Evolutionary conservation across 2,329 filamentous ascomycete genomes (phyloP).

Genomic region (Fusarium coicis): DNA sequence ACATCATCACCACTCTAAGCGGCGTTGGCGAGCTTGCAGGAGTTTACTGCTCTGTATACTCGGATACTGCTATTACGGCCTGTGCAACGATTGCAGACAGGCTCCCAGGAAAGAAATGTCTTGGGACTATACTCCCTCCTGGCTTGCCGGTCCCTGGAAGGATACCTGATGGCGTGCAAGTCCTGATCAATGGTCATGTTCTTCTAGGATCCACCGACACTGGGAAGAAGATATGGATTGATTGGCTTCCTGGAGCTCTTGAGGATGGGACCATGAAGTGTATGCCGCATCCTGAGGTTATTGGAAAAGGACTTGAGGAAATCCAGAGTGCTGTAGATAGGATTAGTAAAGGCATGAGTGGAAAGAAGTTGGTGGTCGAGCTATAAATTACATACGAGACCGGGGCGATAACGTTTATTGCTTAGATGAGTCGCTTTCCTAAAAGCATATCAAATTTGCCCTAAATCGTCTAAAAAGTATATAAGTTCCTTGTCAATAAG

Average conservation of each 20-base stretch:
- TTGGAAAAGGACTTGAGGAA: not conserved
- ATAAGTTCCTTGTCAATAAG: too few relatives aligned
- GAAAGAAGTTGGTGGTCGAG: not conserved
- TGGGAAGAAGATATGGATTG: not conserved
- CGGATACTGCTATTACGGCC: not conserved
- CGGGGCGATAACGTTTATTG: too few relatives aligned
- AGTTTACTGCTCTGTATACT: not conserved
- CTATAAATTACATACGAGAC: not conserved
- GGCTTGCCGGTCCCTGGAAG: fast-evolving
- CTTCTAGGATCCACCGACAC: not conserved
- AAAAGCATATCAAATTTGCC: too few relatives aligned
- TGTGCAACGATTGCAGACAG: not conserved
- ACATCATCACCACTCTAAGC: not conserved
- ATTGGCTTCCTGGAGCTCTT: not conserved
- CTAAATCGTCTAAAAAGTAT: too few relatives aligned
- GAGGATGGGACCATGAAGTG: not conserved
- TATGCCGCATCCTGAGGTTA: not conserved
- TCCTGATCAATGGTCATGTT: not conserved
- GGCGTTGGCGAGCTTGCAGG: not conserved
- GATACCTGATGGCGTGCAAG: not conserved
- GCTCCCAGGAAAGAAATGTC: not conserved
- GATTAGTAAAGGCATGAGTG: not conserved
- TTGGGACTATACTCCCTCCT: not conserved
- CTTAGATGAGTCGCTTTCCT: too few relatives aligned
- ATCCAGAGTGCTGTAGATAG: not conserved